These are phyloP conservation scores for Scedosporium apiospermum DNA, from an alignment of 2,329 filamentous ascomycete species.

Conservation along the genomic window DNA sequence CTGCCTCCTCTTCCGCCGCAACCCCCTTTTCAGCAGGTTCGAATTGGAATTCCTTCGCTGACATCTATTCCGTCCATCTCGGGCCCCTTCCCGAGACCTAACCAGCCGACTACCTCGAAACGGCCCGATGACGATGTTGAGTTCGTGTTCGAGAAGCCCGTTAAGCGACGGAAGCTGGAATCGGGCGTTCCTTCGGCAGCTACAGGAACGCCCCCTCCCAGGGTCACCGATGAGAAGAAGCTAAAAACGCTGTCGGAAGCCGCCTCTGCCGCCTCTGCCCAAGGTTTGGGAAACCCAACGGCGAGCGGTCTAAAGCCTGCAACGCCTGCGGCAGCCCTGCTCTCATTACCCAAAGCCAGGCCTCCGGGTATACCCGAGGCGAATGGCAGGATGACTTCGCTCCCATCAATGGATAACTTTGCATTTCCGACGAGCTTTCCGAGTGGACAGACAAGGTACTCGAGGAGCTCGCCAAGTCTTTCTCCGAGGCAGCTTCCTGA, in stretches of 20 bases:
- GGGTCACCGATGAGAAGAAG: not conserved
- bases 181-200: not conserved
- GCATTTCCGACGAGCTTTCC: conserved; percentile 14
- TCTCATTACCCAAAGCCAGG: not conserved
- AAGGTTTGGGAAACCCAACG: not conserved
- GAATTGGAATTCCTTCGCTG: not conserved
- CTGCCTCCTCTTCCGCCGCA: not conserved
- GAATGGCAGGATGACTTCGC: conserved; percentile 8
- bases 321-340: not conserved
- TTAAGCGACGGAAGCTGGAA: conserved; percentile 23
- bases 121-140: conserved; percentile 31
- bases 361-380: not conserved
- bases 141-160: conserved; percentile 32
- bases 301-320: not conserved
- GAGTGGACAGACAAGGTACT: conserved; percentile 11
- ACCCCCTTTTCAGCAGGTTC: not conserved
- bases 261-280: no score
- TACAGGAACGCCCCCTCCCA: not conserved
- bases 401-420: conserved; percentile 24
- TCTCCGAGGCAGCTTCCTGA: conserved; percentile 22
- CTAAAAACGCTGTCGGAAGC: not conserved
- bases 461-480: conserved; percentile 21
- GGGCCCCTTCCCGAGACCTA: not conserved
- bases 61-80: not conserved
- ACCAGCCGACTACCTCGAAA: conserved; percentile 13